These are phyloP conservation scores for Citrus mangshanensis DNA, from an alignment of 345 rosid genomes.

Conservation along the genomic window DNA sequence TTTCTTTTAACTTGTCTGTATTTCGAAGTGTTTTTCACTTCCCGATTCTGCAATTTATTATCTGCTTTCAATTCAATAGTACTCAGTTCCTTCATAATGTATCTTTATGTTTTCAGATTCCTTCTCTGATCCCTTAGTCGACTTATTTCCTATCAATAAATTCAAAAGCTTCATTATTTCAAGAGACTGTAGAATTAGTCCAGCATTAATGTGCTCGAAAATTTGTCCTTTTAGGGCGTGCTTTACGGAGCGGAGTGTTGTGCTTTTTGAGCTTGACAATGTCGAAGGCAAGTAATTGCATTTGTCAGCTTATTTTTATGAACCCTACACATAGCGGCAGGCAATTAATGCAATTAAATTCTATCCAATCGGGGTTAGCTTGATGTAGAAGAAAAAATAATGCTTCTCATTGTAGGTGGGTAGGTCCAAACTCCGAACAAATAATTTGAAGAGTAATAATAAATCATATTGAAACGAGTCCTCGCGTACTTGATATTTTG, in stretches of 20 bases:
- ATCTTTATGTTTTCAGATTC: constrained; percentile 8
- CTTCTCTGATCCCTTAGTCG: constrained; percentile 17
- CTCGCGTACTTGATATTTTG: no score
- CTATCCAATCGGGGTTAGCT: background rate
- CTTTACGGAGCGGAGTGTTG: background rate
- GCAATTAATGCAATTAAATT: constrained; percentile 7
- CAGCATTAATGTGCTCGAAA: background rate
- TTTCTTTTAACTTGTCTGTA: constrained; percentile 13
- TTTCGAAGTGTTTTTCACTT: constrained; percentile 6
- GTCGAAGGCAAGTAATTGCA: background rate
- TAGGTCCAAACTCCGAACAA: background rate
- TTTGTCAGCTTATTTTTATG: background rate
- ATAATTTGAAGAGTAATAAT: background rate
- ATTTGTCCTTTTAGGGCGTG: background rate
- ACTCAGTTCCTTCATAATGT: constrained; percentile 10
- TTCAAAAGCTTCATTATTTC: constrained; percentile 5
- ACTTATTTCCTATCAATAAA: constrained; percentile 11
- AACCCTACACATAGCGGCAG: background rate
- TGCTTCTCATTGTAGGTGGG: background rate
- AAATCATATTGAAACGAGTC: background rate
- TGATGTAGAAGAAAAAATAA: background rate
- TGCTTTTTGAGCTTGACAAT: background rate
- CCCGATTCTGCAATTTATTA: constrained; percentile 15
- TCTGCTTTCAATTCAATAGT: constrained; percentile 17
- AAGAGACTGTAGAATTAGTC: background rate